Percentiles rank a stretch among this genome's conserved stretches.
phyloP scores from a whole-genome alignment of 441 rosid species.

The Pelargonium australe region DNA sequence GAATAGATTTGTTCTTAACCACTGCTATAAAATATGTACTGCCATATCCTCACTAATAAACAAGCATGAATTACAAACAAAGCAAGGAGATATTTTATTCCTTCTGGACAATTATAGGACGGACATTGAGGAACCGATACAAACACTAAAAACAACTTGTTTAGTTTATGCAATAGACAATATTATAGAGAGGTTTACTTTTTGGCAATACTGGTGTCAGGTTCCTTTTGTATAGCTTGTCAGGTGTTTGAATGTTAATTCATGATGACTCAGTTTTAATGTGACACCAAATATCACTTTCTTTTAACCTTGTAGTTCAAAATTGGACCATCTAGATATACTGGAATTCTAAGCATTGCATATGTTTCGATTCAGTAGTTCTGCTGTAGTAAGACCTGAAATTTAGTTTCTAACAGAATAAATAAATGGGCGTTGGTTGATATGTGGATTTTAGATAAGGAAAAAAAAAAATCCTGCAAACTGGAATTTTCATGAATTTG shows the following conservation, averaged over 20 bases:
- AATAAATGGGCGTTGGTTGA: not conserved
- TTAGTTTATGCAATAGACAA: slow-evolving; percentile 1
- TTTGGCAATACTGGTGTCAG: not conserved
- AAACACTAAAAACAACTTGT: not conserved
- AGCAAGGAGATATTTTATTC: not conserved
- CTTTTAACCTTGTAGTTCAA: not conserved
- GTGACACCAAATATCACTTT: not conserved
- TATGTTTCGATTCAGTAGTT: not conserved
- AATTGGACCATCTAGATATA: not conserved
- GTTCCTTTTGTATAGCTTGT: slow-evolving; percentile 6
- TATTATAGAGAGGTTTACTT: not conserved
- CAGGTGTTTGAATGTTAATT: not conserved
- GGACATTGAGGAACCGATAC: not conserved
- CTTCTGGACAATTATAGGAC: not conserved
- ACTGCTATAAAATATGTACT: not conserved
- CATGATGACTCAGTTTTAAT: not conserved
- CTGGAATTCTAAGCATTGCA: slow-evolving; percentile 1
- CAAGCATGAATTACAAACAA: not conserved
- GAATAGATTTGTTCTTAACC: not conserved
- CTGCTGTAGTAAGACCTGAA: slow-evolving; percentile 2
- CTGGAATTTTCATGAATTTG: not conserved
- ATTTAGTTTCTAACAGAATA: not conserved
- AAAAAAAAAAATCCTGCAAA: too few species aligned
- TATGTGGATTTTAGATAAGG: too few species aligned
- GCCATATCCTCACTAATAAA: not conserved